Conservation (phyloP, 2,329 filamentous ascomycete species). For the Hortaea werneckii region DNA sequence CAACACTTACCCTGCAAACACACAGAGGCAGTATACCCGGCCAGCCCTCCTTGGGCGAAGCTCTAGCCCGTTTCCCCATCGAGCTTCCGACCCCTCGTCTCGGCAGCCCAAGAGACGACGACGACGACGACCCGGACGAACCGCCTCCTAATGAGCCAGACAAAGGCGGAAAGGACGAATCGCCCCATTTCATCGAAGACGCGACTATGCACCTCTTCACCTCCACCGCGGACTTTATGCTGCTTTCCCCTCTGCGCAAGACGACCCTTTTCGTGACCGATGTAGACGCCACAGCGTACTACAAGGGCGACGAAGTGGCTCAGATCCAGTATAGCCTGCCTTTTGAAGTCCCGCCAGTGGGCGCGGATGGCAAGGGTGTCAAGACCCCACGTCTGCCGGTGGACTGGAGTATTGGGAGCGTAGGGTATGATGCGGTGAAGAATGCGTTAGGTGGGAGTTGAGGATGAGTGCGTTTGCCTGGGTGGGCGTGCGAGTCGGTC, state of each 20-base stretch:
- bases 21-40: constrained; percentile 64
- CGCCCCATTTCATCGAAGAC: constrained; percentile 66
- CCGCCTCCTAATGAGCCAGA: constrained; percentile 9
- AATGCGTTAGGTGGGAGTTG: constrained; percentile 71
- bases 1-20: constrained; percentile 61
- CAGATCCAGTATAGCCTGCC: constrained; percentile 63
- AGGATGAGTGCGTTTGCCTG: constrained; percentile 69
- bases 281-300: constrained; percentile 68
- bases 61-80: constrained; percentile 61
- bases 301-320: constrained; percentile 62
- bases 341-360: constrained; percentile 62
- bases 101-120: constrained; percentile 36
- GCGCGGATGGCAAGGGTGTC: constrained; percentile 44
- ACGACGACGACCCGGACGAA: constrained; percentile 32
- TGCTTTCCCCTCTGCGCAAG: constrained; percentile 65
- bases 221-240: constrained; percentile 73
- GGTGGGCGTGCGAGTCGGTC: constrained; percentile 63
- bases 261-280: constrained; percentile 67
- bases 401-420: constrained; percentile 61
- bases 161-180: constrained; percentile 36
- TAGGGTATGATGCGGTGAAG: constrained; percentile 73
- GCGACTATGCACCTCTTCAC: constrained; percentile 79
- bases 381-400: constrained; percentile 71
- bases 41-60: constrained; percentile 60
- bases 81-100: constrained; percentile 59